These are phyloP conservation scores for Leishmania tarentolae DNA, from an alignment of 208 protist genomes.

Conservation along the genomic window DNA sequence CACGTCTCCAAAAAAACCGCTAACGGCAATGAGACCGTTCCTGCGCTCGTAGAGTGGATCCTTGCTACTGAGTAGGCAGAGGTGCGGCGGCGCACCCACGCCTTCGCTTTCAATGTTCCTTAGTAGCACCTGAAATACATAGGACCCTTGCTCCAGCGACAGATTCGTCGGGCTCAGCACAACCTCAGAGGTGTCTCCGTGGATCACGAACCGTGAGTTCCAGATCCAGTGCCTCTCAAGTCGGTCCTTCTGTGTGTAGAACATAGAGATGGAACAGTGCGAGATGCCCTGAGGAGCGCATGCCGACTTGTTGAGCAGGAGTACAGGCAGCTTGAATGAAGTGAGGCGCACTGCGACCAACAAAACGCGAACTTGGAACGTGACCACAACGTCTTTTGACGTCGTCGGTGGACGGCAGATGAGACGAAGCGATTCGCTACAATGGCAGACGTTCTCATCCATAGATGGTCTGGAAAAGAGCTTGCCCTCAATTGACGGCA, in stretches of 20 bases:
- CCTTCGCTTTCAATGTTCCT: constrained; percentile 41
- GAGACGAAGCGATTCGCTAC: constrained; percentile 32
- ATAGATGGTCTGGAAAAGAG: constrained; percentile 5
- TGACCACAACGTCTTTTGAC: constrained; percentile 22
- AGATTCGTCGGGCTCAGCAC: constrained; percentile 27
- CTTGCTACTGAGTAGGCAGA: constrained; percentile 29
- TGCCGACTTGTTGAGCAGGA: constrained; percentile 23
- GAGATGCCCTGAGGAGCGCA: constrained; percentile 29
- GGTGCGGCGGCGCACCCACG: constrained; percentile 20
- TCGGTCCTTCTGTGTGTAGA: constrained; percentile 16
- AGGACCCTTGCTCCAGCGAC: constrained; percentile 35
- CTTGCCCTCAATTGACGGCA: constrained; percentile 56
- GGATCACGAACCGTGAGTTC: constrained; percentile 51
- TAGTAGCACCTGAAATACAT: constrained; percentile 38
- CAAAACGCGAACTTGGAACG: constrained; percentile 25
- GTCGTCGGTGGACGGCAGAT: constrained; percentile 31
- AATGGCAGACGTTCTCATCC: constrained; percentile 26
- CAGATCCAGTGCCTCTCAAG: constrained; percentile 55
- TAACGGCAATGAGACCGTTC: constrained; percentile 52
- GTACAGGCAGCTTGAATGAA: constrained; percentile 26
- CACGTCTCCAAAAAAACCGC: constrained; percentile 60
- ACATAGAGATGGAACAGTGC: constrained; percentile 39
- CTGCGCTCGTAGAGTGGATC: constrained; percentile 35
- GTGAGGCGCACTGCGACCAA: constrained; percentile 31
- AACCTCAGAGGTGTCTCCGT: constrained; percentile 39